phyloP scores from a whole-genome alignment of 1,139 yeast species.

The Yamadazyma buinensis region DNA sequence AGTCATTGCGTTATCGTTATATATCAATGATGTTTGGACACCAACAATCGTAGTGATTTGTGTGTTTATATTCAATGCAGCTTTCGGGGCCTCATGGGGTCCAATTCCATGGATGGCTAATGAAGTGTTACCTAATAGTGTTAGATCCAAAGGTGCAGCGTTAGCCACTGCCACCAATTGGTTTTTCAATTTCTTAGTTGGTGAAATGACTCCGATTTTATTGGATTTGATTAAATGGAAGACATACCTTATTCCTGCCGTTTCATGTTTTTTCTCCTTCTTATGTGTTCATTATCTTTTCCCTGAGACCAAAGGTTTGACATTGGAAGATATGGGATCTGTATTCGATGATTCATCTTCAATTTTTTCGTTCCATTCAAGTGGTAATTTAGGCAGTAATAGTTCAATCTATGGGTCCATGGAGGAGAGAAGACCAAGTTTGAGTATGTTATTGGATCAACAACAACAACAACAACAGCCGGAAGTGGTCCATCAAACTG shows the following conservation, averaged over 20 bases:
- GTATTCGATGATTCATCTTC: slow-evolving; percentile 48
- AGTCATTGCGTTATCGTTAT: slow-evolving; percentile 64
- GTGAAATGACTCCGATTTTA: slow-evolving; percentile 84
- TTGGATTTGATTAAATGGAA: slow-evolving; percentile 77
- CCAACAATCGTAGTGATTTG: slow-evolving; percentile 70
- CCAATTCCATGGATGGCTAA: slow-evolving; percentile 95
- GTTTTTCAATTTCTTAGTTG: slow-evolving; percentile 91
- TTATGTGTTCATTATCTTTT: slow-evolving; percentile 50
- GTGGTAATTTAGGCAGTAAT: slow-evolving; percentile 4
- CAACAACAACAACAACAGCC: slow-evolving; percentile 6
- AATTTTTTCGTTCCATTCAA: slow-evolving; percentile 42
- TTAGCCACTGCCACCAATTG: slow-evolving; percentile 90
- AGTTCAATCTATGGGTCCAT: slow-evolving; percentile 20
- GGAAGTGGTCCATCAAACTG: slow-evolving; percentile 25
- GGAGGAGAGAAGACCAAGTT: slow-evolving; percentile 19
- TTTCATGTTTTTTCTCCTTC: slow-evolving; percentile 66
- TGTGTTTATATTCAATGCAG: slow-evolving; percentile 77
- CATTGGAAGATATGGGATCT: slow-evolving; percentile 52
- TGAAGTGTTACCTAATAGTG: slow-evolving; percentile 81
- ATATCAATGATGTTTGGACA: slow-evolving; percentile 55
- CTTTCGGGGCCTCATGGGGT: slow-evolving; percentile 89
- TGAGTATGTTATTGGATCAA: slow-evolving; percentile 16
- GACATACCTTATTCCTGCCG: slow-evolving; percentile 76
- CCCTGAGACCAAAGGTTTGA: slow-evolving; percentile 55
- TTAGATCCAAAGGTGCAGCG: slow-evolving; percentile 92